Conservation (phyloP, 1,284 basidiomycete genomes). For the Taiwanofungus camphoratus region DNA sequence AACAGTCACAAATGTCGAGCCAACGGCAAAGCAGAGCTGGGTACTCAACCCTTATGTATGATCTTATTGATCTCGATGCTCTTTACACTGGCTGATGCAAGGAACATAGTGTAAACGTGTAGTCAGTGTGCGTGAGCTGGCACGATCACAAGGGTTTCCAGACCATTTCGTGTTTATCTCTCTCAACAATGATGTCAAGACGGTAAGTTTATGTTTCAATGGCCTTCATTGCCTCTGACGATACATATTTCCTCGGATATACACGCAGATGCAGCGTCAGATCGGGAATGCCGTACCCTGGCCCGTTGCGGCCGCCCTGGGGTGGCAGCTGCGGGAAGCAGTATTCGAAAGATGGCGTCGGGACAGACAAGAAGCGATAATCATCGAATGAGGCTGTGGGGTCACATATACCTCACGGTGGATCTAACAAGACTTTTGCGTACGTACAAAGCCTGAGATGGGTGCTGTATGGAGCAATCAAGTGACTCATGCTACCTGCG, state of each 20-base stretch:
- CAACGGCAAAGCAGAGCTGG: slow-evolving; percentile 65
- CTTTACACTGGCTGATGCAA: not conserved
- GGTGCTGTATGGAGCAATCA: no score
- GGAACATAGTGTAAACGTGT: slow-evolving; percentile 50
- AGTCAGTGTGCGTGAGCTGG: slow-evolving; percentile 66
- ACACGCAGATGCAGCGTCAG: slow-evolving; percentile 62
- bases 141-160: slow-evolving; percentile 72
- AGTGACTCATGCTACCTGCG: not conserved
- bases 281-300: slow-evolving; percentile 75
- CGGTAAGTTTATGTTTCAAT: slow-evolving; percentile 36
- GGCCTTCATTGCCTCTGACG: not conserved
- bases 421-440: not conserved
- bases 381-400: slow-evolving; percentile 15
- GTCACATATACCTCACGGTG: no score
- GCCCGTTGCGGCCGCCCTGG: slow-evolving; percentile 56
- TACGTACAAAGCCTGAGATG: not conserved
- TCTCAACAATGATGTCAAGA: slow-evolving; percentile 43
- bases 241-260: not conserved
- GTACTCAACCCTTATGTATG: slow-evolving; percentile 61
- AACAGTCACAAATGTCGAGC: slow-evolving; percentile 67
- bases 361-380: slow-evolving; percentile 27
- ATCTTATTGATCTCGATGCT: not conserved
- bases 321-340: slow-evolving; percentile 47
- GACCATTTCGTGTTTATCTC: slow-evolving; percentile 61
- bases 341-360: slow-evolving; percentile 46